Base-by-base conservation (phyloP, 208 protist species). In the Trypanosoma scelopori region DNA sequence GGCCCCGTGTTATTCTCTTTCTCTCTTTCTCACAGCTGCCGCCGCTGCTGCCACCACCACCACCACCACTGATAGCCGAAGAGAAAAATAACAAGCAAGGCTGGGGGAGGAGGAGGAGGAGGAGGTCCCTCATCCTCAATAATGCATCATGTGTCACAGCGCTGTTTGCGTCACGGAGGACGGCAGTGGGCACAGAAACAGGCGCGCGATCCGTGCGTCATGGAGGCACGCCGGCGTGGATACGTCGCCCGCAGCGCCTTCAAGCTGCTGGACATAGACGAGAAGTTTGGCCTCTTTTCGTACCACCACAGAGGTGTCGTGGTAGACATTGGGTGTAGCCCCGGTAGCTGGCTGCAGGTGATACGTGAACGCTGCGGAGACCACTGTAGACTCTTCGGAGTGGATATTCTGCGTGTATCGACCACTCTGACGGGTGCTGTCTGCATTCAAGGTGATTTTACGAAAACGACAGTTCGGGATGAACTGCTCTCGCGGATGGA, bases 321-420 rank as follows among this genome's bases (percentile, higher is more conserved):
- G 18, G 68, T 94, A 25, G 88, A 94, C 68, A 78, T 94, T 22
- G 88, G 88, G 39, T 90, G 83, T 68, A 94, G 88, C 50, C 88
- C 88, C n/a, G 88, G 88, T 15, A 82, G 88, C 53, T 94, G 88
- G 88, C 85, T 81, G 27, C 88, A 94, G 64, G 85, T 94, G 28
- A 79, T 90, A 16, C 85, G 85, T 42, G 74, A 94, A 71, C 74
- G 81, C 15, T 74, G 78, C 28, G 72, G 76, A 1, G 81, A 89
- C 32, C 18, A 20, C n/a, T 94, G 88, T 71, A 62, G 73, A 42
- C 69, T 94, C n/a, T 78, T 90, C 37, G 88, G 82, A 11, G 69
- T 94, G 5, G 88, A 94, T 63, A 55, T 89, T 27, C 65, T 94
- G 45, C 74, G 62, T 4, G 76, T 88, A 0, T 68, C 77, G 41